Evolutionary conservation across 2,329 filamentous ascomycete species (phyloP).

Genomic region (Fusarium haematococcum): DNA sequence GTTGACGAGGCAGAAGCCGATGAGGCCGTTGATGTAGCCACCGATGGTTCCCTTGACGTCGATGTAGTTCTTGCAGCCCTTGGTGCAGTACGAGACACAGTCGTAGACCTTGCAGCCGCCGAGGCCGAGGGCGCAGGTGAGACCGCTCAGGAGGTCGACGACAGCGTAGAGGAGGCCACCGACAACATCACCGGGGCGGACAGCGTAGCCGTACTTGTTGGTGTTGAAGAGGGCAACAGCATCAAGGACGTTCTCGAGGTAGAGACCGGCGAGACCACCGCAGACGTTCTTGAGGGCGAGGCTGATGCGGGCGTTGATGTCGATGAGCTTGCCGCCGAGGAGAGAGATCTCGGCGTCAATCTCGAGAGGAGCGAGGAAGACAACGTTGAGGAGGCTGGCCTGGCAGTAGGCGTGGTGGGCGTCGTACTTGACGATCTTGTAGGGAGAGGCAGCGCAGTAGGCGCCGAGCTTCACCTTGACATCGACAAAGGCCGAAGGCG

Average conservation of each 20-base stretch:
- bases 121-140: conserved; percentile 48
- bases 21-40: conserved; percentile 44
- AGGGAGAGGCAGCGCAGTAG: conserved; percentile 52
- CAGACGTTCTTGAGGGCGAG: conserved; percentile 47
- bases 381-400: conserved; percentile 48
- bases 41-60: conserved; percentile 48
- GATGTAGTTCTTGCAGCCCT: conserved; percentile 54
- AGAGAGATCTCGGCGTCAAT: conserved; percentile 46
- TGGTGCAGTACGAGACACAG: conserved; percentile 53
- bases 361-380: conserved; percentile 48
- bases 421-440: conserved; percentile 51
- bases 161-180: conserved; percentile 42
- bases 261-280: conserved; percentile 50
- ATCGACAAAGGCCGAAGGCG: conserved; percentile 36
- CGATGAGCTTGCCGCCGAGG: conserved; percentile 38
- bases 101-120: conserved; percentile 49
- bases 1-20: conserved; percentile 49
- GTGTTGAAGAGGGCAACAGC: conserved; percentile 55
- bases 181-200: conserved; percentile 42
- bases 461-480: conserved; percentile 45
- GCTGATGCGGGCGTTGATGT: conserved; percentile 44
- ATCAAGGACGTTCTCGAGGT: conserved; percentile 46
- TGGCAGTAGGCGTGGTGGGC: conserved; percentile 51
- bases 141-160: conserved; percentile 37
- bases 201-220: conserved; percentile 46